These are phyloP conservation scores for Cladobotryum mycophilum DNA, from an alignment of 2,329 filamentous ascomycete species.

Conservation along the genomic window DNA sequence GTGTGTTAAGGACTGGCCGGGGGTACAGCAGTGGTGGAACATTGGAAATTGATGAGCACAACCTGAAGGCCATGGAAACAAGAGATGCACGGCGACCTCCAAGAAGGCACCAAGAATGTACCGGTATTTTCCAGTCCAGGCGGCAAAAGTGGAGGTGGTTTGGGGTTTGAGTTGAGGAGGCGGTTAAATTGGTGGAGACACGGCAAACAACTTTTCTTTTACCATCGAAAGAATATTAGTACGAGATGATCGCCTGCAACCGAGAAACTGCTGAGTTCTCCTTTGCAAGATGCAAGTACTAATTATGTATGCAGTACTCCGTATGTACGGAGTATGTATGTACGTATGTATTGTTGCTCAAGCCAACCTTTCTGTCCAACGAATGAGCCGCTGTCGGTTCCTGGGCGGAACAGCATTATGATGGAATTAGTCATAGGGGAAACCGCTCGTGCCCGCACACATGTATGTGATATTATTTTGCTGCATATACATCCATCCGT, in stretches of 20 bases:
- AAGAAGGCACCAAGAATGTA: neutral
- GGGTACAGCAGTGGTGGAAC: slow-evolving; percentile 7
- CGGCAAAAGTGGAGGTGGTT: slow-evolving; percentile 9
- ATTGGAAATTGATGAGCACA: slow-evolving; percentile 2
- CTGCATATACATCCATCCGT: no score
- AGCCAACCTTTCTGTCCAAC: no score
- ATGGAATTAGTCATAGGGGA: no score
- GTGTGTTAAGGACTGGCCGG: slow-evolving; percentile 8
- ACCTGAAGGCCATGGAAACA: neutral
- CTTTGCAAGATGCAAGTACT: neutral
- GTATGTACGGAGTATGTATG: neutral
- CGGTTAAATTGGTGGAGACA: slow-evolving; percentile 11
- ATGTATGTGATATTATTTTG: no score
- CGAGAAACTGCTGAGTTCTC: neutral
- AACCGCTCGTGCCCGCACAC: no score
- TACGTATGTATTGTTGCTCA: no score
- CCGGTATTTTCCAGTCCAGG: slow-evolving; percentile 5
- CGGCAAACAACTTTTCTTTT: neutral
- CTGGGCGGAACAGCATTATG: no score
- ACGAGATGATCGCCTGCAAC: neutral
- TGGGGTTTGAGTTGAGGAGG: slow-evolving; percentile 9
- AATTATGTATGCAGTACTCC: neutral
- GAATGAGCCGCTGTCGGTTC: no score
- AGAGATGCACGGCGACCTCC: neutral
- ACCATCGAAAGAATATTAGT: no score